A percentile compares a stretch with the other conserved stretches of the same genome.
These are phyloP conservation scores for Colletotrichum zoysiae DNA, from an alignment of 2,329 filamentous ascomycete genomes.

Conservation along the genomic window DNA sequence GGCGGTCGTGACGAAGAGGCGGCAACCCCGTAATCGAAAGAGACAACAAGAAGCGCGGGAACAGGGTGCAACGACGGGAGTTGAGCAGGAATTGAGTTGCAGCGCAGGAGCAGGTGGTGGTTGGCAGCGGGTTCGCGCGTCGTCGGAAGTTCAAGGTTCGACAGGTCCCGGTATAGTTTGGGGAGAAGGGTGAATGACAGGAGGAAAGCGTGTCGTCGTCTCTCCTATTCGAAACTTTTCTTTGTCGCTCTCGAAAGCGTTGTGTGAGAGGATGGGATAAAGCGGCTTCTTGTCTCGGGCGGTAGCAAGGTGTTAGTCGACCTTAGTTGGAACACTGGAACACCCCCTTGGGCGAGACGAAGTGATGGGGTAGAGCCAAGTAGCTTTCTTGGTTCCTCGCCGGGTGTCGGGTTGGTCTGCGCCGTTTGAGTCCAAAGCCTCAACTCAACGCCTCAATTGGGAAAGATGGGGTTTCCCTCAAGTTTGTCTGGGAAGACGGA, in stretches of 20 bases:
- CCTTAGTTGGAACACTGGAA: conserved; percentile 21
- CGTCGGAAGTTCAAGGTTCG: conserved; percentile 38
- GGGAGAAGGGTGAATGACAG: background rate
- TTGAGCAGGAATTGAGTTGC: conserved; percentile 29
- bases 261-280: conserved; percentile 25
- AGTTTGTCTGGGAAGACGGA: conserved; percentile 23
- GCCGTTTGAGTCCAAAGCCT: conserved; percentile 14
- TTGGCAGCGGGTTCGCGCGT: conserved; percentile 31
- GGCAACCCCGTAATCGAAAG: conserved; percentile 14
- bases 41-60: conserved; percentile 19
- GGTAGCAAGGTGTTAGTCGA: conserved; percentile 34
- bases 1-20: conserved; percentile 22
- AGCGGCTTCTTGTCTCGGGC: conserved; percentile 32
- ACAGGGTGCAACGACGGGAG: conserved; percentile 12
- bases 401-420: conserved; percentile 2
- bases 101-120: background rate
- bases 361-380: background rate
- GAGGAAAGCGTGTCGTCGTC: conserved; percentile 16
- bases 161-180: conserved; percentile 7
- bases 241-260: background rate
- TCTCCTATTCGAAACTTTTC: background rate
- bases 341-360: conserved; percentile 11
- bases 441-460: conserved; percentile 12
- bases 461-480: conserved; percentile 24
- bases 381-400: conserved; percentile 6